Percentiles rank a stretch among this genome's conserved stretches.
Evolutionary conservation across 1,284 basidiomycete genomes (phyloP).

Genomic region (Ganoderma lucidum): DNA sequence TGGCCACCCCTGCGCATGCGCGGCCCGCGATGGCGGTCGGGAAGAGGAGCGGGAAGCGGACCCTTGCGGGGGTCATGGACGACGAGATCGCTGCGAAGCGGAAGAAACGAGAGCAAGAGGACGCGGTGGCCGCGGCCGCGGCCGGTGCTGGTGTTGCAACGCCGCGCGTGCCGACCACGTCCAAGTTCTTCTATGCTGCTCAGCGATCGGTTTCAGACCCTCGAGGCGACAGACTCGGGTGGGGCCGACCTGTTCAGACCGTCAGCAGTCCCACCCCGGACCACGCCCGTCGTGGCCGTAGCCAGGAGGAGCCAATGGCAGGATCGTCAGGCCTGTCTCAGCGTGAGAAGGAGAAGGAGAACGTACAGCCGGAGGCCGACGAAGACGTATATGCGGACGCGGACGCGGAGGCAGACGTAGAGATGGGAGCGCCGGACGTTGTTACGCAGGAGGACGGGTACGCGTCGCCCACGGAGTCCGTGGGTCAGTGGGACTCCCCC

Average conservation of each 20-base stretch:
- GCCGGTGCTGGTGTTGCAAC: constrained; percentile 17
- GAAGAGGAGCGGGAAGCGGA: constrained; percentile 76
- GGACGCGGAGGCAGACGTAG: constrained; percentile 67
- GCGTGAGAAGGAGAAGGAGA: constrained; percentile 52
- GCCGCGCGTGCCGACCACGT: constrained; percentile 31
- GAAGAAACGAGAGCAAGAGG: constrained; percentile 50
- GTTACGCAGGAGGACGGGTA: constrained; percentile 83
- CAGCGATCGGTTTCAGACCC: constrained; percentile 35
- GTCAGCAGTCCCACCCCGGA: not conserved
- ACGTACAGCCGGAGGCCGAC: constrained; percentile 38
- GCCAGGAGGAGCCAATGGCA: constrained; percentile 37
- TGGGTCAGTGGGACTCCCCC: constrained; percentile 57
- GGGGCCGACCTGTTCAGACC: constrained; percentile 8
- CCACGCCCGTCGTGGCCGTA: constrained; percentile 9
- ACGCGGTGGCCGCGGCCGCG: constrained; percentile 22
- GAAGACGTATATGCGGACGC: constrained; percentile 46
- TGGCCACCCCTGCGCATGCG: constrained; percentile 2
- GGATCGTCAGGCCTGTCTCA: constrained; percentile 49
- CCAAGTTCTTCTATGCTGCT: constrained; percentile 38
- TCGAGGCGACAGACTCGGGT: constrained; percentile 26
- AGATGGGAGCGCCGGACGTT: constrained; percentile 45
- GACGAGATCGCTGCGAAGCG: constrained; percentile 63
- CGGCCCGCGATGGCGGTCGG: constrained; percentile 48
- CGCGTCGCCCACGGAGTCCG: constrained; percentile 68
- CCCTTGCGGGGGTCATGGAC: constrained; percentile 73